A percentile compares a stretch with the other conserved stretches of the same genome.
Conservation (phyloP, 768 basidiomycete genomes). For the Leccinum incarnatum region DNA sequence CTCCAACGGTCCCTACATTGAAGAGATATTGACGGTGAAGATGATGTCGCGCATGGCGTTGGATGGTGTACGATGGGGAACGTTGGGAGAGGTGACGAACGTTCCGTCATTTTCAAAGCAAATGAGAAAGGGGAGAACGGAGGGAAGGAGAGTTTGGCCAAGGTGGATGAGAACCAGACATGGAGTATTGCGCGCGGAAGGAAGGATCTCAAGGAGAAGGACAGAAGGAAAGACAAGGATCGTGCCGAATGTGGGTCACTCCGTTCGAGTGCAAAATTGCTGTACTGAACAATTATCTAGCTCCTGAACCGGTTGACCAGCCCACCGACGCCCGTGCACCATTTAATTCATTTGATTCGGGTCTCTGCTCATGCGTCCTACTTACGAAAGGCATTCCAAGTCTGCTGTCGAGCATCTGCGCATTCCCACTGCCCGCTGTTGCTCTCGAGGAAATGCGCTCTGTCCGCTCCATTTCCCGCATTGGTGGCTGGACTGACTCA, state of each 20-base stretch:
- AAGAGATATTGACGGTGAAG: conserved; percentile 75
- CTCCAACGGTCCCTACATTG: conserved; percentile 58
- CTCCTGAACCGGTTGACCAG: conserved; percentile 42
- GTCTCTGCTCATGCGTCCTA: conserved; percentile 33
- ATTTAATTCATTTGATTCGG: conserved; percentile 64
- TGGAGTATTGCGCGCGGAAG: conserved; percentile 57
- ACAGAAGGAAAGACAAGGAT: conserved; percentile 23
- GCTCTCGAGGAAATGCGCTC: too few relatives aligned
- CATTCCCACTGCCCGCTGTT: conserved; percentile 12
- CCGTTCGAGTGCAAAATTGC: not conserved
- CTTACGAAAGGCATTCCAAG: conserved; percentile 14
- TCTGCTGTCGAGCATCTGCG: conserved; percentile 12
- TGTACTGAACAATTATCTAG: conserved; percentile 27
- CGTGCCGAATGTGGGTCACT: conserved; percentile 32
- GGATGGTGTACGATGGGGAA: conserved; percentile 57
- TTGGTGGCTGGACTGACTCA: too few relatives aligned
- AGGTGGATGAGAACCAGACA: conserved; percentile 51
- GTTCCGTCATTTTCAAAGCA: conserved; percentile 31
- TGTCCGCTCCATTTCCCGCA: too few relatives aligned
- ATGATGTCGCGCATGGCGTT: conserved; percentile 62
- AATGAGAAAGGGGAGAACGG: conserved; percentile 31
- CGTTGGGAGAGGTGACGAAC: conserved; percentile 60
- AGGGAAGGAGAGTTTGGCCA: conserved; percentile 30
- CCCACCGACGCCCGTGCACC: conserved; percentile 42
- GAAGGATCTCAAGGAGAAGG: conserved; percentile 71